Percentiles rank a stretch among this genome's conserved stretches.
Conservation (phyloP, 768 basidiomycete species). For the Podaxis carcinomalis region DNA sequence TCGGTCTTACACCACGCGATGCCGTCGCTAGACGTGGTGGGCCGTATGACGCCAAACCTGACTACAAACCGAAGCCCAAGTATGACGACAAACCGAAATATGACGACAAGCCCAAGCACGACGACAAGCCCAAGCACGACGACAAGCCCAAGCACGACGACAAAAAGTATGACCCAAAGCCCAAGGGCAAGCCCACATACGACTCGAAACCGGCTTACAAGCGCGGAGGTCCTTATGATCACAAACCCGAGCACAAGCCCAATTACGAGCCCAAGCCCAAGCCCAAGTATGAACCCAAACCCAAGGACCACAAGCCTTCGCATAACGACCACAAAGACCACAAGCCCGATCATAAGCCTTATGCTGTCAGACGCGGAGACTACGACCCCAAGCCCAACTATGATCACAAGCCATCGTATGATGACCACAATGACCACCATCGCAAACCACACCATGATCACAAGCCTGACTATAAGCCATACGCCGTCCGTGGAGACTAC, state of each 20-base stretch:
- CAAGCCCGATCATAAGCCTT: not conserved
- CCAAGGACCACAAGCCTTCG: not conserved
- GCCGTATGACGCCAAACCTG: not conserved
- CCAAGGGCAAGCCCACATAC: not conserved
- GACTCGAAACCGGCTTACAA: not conserved
- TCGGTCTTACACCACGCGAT: not conserved
- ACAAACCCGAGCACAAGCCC: not conserved
- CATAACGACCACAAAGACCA: not conserved
- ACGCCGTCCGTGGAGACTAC: not conserved
- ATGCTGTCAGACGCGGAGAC: not conserved
- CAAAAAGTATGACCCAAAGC: not conserved
- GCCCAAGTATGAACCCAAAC: not conserved
- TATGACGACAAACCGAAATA: not conserved
- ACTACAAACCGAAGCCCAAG: not conserved
- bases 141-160: not conserved
- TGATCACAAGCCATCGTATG: not conserved
- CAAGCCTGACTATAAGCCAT: not conserved
- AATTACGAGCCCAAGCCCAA: not conserved
- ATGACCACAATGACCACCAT: not conserved
- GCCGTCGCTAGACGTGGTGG: not conserved
- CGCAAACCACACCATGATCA: not conserved
- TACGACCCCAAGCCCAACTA: not conserved
- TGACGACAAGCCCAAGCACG: not conserved
- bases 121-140: not conserved
- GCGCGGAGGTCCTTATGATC: not conserved